Evolutionary conservation across 1,139 yeast genomes (phyloP).

Genomic region (Scheffersomyces lignicola): DNA sequence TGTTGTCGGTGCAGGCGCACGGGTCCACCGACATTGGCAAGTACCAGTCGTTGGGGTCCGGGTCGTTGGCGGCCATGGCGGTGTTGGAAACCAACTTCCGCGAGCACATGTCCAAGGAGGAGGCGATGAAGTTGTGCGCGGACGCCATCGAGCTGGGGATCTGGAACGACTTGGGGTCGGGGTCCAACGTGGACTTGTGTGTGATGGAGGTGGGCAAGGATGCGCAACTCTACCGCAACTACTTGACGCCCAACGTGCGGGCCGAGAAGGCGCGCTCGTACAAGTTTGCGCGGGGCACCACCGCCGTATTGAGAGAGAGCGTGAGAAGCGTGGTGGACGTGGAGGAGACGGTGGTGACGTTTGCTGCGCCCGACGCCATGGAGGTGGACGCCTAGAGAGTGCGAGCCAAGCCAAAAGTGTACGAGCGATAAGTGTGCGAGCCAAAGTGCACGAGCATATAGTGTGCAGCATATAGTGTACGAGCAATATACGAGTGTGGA

Average conservation of each 20-base stretch:
- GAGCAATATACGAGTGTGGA: too few relatives aligned
- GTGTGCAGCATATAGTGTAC: too few relatives aligned
- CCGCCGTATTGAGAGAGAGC: constrained; percentile 72
- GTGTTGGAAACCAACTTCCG: constrained; percentile 88
- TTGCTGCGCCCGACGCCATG: constrained; percentile 54
- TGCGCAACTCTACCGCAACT: constrained; percentile 81
- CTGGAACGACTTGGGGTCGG: constrained; percentile 98
- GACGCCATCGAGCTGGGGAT: constrained; percentile 97
- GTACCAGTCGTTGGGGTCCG: constrained; percentile 91
- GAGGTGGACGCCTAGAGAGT: constrained; percentile 72
- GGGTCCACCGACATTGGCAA: constrained; percentile 96
- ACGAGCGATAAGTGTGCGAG: too few relatives aligned
- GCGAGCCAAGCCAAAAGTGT: too few relatives aligned
- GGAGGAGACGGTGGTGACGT: constrained; percentile 58
- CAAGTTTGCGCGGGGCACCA: constrained; percentile 87
- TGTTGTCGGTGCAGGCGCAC: constrained; percentile 93
- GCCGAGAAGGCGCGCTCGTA: constrained; percentile 77
- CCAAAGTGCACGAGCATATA: too few relatives aligned
- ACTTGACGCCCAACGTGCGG: constrained; percentile 87
- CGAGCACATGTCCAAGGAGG: constrained; percentile 74
- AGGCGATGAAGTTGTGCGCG: constrained; percentile 85
- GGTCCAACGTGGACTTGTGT: constrained; percentile 95
- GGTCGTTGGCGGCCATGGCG: constrained; percentile 99
- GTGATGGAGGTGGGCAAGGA: constrained; percentile 93
- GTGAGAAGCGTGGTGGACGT: constrained; percentile 68